phyloP scores from a whole-genome alignment of 306 rosid genomes.

The Ochetophila trinervis region DNA sequence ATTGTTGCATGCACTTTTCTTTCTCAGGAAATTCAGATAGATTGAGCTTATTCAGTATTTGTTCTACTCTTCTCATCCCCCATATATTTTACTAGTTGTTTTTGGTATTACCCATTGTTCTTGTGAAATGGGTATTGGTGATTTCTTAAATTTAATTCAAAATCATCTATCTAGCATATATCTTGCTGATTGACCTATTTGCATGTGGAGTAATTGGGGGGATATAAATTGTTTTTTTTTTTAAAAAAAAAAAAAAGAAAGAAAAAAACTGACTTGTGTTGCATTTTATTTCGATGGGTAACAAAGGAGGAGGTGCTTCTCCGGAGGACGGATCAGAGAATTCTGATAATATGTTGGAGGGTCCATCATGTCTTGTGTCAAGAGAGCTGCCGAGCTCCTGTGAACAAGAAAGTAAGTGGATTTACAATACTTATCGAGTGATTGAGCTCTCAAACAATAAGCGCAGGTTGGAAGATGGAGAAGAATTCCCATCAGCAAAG shows the following conservation, averaged over 20 bases:
- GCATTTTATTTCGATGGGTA: conserved; percentile 21
- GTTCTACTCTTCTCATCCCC: neutral
- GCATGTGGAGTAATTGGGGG: conserved; percentile 10
- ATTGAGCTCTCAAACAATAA: conserved; percentile 43
- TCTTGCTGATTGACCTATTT: conserved; percentile 10
- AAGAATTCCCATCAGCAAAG: conserved; percentile 31
- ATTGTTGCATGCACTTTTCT: conserved; percentile 30
- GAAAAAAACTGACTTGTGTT: conserved; percentile 26
- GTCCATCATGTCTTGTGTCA: conserved; percentile 46
- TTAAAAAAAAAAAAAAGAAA: too few relatives aligned
- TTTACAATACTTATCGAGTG: conserved; percentile 29
- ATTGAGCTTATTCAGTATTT: conserved; percentile 8
- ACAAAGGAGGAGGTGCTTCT: conserved; percentile 18
- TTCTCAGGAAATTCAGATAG: conserved; percentile 10
- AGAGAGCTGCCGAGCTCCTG: conserved; percentile 51
- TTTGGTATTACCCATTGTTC: too few relatives aligned
- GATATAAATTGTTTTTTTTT: conserved; percentile 1
- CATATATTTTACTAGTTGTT: neutral
- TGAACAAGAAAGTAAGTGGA: conserved; percentile 58
- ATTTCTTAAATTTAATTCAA: conserved; percentile 16
- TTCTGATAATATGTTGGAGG: conserved; percentile 48
- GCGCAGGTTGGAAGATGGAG: conserved; percentile 37
- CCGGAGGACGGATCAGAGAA: conserved; percentile 11
- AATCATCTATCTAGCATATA: conserved; percentile 8
- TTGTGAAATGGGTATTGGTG: conserved; percentile 9